Conservation (phyloP, 2,329 filamentous ascomycete genomes). For the Pleurostoma richardsiae region DNA sequence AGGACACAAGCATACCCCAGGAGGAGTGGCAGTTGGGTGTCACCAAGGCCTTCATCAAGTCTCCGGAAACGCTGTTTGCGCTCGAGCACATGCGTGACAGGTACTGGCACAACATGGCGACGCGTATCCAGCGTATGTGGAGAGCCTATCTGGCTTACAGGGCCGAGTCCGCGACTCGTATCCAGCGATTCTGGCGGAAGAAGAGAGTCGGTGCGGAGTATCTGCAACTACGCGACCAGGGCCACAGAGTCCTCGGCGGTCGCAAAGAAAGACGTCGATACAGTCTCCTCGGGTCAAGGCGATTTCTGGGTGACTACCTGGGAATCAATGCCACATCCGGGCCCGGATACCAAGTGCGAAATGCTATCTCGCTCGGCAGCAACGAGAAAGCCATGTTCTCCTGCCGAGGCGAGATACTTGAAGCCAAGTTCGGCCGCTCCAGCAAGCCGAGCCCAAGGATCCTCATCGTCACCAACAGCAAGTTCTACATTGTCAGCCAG, state of each 20-base stretch:
- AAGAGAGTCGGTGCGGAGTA: conserved; percentile 88
- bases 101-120: conserved; percentile 99
- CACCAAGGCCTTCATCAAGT: conserved; percentile 97
- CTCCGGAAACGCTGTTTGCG: conserved; percentile 93
- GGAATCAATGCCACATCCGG: conserved; percentile 78
- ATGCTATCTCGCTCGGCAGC: conserved; percentile 62
- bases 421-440: conserved; percentile 93
- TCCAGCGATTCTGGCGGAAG: conserved; percentile 93
- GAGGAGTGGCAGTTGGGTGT: conserved; percentile 98
- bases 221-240: conserved; percentile 80
- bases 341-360: conserved; percentile 75
- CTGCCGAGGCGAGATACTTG: conserved; percentile 81
- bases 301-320: conserved; percentile 93
- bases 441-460: conserved; percentile 88
- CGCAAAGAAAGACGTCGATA: conserved; percentile 89
- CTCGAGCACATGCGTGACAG: conserved; percentile 95
- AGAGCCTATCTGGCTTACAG: conserved; percentile 91
- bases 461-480: conserved; percentile 77
- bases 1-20: conserved; percentile 89
- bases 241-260: conserved; percentile 73
- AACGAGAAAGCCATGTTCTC: conserved; percentile 83
- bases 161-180: conserved; percentile 85
- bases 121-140: conserved; percentile 95
- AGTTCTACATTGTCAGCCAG: conserved; percentile 86
- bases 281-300: conserved; percentile 84